These are phyloP conservation scores for Fusarium sp. DNA, from an alignment of 2,329 filamentous ascomycete species.

Conservation along the genomic window DNA sequence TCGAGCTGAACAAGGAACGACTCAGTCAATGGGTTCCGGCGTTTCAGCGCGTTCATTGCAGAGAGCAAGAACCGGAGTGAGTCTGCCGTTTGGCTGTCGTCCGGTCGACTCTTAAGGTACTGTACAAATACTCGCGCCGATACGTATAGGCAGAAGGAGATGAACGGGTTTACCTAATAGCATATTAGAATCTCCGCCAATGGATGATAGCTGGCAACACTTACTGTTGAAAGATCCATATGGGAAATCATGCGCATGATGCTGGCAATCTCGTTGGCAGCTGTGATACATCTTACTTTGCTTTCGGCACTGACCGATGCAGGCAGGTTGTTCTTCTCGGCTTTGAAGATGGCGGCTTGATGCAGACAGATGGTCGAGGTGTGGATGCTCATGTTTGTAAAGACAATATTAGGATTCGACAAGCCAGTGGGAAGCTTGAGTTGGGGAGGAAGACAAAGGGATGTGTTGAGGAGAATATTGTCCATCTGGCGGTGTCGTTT, in stretches of 20 bases:
- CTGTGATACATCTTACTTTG: constrained; percentile 91
- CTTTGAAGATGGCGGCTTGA: constrained; percentile 97
- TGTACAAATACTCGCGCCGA: constrained; percentile 94
- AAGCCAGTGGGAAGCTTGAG: constrained; percentile 84
- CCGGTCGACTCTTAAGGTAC: constrained; percentile 92
- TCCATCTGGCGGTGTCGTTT: constrained; percentile 91
- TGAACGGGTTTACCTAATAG: constrained; percentile 89
- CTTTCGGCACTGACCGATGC: constrained; percentile 85
- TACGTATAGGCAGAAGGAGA: constrained; percentile 96
- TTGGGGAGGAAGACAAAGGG: constrained; percentile 82
- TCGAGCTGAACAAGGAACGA: constrained; percentile 95
- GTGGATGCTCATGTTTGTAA: constrained; percentile 96
- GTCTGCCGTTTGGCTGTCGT: constrained; percentile 81
- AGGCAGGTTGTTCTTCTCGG: constrained; percentile 86
- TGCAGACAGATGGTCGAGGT: constrained; percentile 98
- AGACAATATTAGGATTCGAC: constrained; percentile 85
- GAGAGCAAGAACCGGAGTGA: constrained; percentile 90
- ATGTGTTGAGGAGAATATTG: constrained; percentile 88
- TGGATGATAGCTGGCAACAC: constrained; percentile 47
- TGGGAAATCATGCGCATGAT: constrained; percentile 97
- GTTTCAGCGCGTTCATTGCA: constrained; percentile 90
- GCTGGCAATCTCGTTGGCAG: constrained; percentile 91
- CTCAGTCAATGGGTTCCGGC: constrained; percentile 89
- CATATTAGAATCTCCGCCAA: constrained; percentile 35
- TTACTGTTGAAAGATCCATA: constrained; percentile 83